Evolutionary conservation across 768 basidiomycete genomes (phyloP).

Genomic region (Mycena polygramma): DNA sequence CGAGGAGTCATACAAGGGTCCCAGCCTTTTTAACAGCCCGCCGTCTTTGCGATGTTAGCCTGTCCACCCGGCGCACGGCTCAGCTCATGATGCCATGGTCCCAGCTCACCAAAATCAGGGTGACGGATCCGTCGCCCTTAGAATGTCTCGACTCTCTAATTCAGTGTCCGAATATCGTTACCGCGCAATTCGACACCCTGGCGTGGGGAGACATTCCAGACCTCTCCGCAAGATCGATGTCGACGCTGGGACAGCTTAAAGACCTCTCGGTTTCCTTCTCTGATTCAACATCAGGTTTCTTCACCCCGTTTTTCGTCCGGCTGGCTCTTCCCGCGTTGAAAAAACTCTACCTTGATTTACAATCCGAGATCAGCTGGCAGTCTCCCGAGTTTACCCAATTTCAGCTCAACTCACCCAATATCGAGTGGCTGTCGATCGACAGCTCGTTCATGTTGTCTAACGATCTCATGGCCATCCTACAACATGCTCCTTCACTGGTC

Average conservation of each 20-base stretch:
- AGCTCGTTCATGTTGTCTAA: neutral
- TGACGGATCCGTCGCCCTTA: neutral
- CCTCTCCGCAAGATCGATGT: neutral
- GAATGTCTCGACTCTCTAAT: constrained; percentile 11
- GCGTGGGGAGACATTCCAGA: constrained; percentile 11
- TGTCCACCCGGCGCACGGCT: neutral
- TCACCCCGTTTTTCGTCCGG: constrained; percentile 14
- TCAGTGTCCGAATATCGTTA: constrained; percentile 11
- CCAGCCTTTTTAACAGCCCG: neutral
- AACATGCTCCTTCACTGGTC: constrained; percentile 15
- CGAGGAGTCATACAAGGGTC: too few relatives aligned
- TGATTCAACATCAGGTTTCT: neutral
- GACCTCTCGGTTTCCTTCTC: neutral
- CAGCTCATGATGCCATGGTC: constrained; percentile 24
- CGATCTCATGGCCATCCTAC: constrained; percentile 15
- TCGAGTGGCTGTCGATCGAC: constrained; percentile 6
- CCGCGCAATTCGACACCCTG: neutral
- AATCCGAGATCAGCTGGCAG: neutral
- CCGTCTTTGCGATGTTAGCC: neutral
- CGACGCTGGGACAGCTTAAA: constrained; percentile 4
- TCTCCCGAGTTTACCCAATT: constrained; percentile 16
- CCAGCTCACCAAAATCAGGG: constrained; percentile 7
- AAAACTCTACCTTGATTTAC: neutral
- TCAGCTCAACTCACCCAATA: constrained; percentile 19
- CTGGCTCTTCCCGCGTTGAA: constrained; percentile 26